Evolutionary conservation across 2,329 filamentous ascomycete species (phyloP), one percentile per base, ranked within the genome.

Genomic region (Cercospora zeae-maydis): DNA sequence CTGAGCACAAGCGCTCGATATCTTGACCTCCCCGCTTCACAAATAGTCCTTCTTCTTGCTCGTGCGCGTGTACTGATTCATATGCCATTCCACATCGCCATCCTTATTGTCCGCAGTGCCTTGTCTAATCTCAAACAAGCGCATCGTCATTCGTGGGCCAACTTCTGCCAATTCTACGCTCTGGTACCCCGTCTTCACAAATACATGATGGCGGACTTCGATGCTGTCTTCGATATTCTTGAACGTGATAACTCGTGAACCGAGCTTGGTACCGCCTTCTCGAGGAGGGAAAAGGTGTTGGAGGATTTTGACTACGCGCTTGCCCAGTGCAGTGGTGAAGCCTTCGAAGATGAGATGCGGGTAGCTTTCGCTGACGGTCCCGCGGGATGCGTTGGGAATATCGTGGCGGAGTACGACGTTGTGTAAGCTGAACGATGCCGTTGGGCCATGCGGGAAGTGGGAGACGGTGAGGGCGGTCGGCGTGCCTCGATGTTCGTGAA

Each of bases 291-390:
- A 99, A 2, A 97, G 80, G 70, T 99, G 93, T 77, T 98, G 96
- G 45, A 99, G 77, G 13, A 98, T 90, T 75, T 96, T 93, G 57
- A 92, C 90, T 14, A 97, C 87, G 16, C 95, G 85, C 71, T 88
- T 83, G 59, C 95, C 95, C 5, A 98, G 80, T 34, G 84, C 85
- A 5, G 90, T 92, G 4, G 84, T 89, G 78, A 99, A 98, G 2
- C 92, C 92, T 72, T 99, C 95, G 71, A 99, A 98, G 66, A 99
- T 91, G 2, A 99, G 82, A 73, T 98, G 93, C 0, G 95, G 95
- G 71, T 97, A 99, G 37, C 87, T 89, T 78, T 99, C 95, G 65
- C 87, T 91, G 53, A 97, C 92, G 1, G 92, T 96, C 53, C 95
- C 95, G 62, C 90, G 85, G 8, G 92, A 86, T 45, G 89, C 86